phyloP scores from a whole-genome alignment of 495 filamentous ascomycete species.

The Massariosphaeria phaeospora region DNA sequence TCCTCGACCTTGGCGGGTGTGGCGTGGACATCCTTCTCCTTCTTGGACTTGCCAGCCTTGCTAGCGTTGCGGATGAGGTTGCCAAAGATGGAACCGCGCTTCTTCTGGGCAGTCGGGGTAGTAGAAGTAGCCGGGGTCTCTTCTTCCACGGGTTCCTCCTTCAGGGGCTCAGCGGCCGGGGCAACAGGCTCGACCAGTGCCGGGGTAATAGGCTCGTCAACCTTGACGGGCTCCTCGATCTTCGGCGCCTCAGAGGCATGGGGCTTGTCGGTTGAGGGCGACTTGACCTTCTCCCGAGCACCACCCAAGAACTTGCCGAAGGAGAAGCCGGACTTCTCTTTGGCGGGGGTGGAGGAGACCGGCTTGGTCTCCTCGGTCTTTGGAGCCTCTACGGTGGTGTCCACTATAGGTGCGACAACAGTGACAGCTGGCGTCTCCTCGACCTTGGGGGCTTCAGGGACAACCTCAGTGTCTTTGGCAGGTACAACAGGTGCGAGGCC shows the following conservation, averaged over 20 bases:
- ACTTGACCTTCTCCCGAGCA: conserved; percentile 30
- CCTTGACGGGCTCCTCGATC: conserved; percentile 32
- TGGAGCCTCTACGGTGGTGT: conserved; percentile 25
- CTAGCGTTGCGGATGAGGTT: conserved; percentile 33
- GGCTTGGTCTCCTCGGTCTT: conserved; percentile 37
- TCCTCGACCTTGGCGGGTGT: conserved; percentile 43
- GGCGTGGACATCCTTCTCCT: conserved; percentile 40
- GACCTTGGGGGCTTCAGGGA: conserved; percentile 33
- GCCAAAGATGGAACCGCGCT: conserved; percentile 44
- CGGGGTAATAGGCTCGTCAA: conserved; percentile 19
- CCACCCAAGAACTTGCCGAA: conserved; percentile 33
- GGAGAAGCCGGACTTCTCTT: conserved; percentile 29
- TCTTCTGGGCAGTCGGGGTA: conserved; percentile 35
- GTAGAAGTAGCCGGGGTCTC: conserved; percentile 27
- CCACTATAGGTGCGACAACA: conserved; percentile 13
- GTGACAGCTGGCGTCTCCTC: conserved; percentile 15
- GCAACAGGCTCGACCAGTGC: conserved; percentile 14
- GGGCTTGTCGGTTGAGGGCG: conserved; percentile 27
- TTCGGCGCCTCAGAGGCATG: conserved; percentile 10
- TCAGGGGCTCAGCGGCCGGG: conserved; percentile 6
- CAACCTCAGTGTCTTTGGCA: conserved; percentile 34
- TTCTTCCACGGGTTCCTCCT: conserved; percentile 36
- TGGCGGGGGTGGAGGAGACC: conserved; percentile 21
- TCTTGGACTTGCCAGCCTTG: conserved; percentile 34
- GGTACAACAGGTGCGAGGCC: conserved; percentile 35